Evolutionary conservation across 129 eudicot genomes (phyloP).

Genomic region (Centrapalus pauciflorus): DNA sequence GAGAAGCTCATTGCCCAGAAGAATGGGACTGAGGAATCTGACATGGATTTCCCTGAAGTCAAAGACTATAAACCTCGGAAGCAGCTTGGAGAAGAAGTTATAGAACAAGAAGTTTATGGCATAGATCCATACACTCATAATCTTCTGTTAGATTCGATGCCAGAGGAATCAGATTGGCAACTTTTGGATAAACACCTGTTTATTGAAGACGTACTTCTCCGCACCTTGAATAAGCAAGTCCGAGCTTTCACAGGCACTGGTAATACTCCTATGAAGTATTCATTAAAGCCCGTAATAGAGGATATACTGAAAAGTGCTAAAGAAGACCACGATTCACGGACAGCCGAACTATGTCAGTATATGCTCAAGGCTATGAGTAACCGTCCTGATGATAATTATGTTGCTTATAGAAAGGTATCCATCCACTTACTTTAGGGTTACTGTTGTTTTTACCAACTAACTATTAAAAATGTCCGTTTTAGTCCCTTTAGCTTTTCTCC

Average conservation of each 20-base stretch:
- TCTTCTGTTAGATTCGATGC: slow-evolving; percentile 90
- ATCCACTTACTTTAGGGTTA: background rate
- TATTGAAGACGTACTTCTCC: slow-evolving; percentile 81
- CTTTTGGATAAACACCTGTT: slow-evolving; percentile 78
- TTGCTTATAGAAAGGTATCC: slow-evolving; percentile 90
- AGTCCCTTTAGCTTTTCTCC: too few relatives aligned
- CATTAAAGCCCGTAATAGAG: slow-evolving; percentile 64
- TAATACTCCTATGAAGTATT: slow-evolving; percentile 81
- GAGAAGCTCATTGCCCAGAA: slow-evolving; percentile 73
- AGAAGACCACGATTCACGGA: slow-evolving; percentile 47
- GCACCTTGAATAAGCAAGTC: slow-evolving; percentile 75
- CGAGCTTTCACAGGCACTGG: slow-evolving; percentile 79
- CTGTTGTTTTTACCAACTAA: background rate
- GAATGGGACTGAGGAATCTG: slow-evolving; percentile 88
- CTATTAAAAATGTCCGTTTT: too few relatives aligned
- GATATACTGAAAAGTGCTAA: slow-evolving; percentile 54
- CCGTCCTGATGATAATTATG: slow-evolving; percentile 96
- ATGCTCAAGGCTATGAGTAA: slow-evolving; percentile 59
- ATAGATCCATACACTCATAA: slow-evolving; percentile 97
- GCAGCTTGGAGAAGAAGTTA: slow-evolving; percentile 84
- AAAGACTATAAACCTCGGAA: slow-evolving; percentile 89
- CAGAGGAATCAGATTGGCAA: slow-evolving; percentile 82
- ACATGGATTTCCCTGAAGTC: slow-evolving; percentile 94
- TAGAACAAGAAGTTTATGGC: slow-evolving; percentile 98
- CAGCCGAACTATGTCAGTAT: slow-evolving; percentile 53